Evolutionary conservation across 352 stramenopile genomes (phyloP), one percentile per base, ranked within the genome.

Genomic region (Phytophthora uliginosa): DNA sequence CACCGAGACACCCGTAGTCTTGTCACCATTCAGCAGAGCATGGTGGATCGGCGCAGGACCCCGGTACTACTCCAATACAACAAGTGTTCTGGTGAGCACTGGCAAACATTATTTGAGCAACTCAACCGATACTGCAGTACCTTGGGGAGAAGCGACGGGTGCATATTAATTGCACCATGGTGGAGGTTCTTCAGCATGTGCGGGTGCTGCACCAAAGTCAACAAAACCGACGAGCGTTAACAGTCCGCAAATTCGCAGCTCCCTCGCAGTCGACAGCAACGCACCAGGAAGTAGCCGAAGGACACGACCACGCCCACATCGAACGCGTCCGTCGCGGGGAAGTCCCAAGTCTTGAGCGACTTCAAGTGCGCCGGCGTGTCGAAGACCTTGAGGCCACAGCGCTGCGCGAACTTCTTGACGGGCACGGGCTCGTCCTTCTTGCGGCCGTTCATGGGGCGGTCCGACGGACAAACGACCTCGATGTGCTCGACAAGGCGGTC

Each of bases 251-350:
- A 51, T 1, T 51, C n/a, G n/a, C 42, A 13, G 17, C 7, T 51
- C 18, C 18, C 15, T 24, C 3, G n/a, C 17, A 22, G 18, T 7
- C 26, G 5, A 53, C 17, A 34, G 22, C 13, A 56, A 67, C 72
- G 40, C 66, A 91, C 85, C 56, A 95, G 60, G 45, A 95, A 95
- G 78, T 96, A 96, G 9, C 91, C 91, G 61, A 97, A 97, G 3
- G 90, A 97, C n/a, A 97, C 90, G 40, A 97, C 91, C 2, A 97
- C 89, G 8, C 89, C 91, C 7, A 97, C 83, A 56, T 96, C 89
- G 67, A 95, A 96, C 1, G 17, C 24, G 5, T 79, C 63, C 0
- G 58, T 68, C 9, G 79, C 78, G 4, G 88, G 83, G 54, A 91
- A 82, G 36, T 82, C 65, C 89, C 88, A 96, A 17, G 79, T 76